These are phyloP conservation scores for Leptomonas seymouri DNA, from an alignment of 208 protist species.

Conservation along the genomic window DNA sequence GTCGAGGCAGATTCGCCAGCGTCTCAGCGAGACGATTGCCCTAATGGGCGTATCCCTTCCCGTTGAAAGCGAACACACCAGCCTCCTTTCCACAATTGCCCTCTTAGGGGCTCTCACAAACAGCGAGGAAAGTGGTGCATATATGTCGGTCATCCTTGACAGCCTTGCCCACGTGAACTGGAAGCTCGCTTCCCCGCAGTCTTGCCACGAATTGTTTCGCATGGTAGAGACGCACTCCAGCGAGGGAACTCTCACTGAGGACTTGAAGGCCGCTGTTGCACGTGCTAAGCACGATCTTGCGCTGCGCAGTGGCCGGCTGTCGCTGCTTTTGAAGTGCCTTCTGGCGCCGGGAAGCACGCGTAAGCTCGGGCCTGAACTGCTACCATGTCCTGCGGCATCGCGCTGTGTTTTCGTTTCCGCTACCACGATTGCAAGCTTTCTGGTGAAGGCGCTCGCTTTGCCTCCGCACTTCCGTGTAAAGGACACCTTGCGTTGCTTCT, in stretches of 20 bases:
- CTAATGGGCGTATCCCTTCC: constrained; percentile 49
- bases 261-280: constrained; percentile 33
- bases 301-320: constrained; percentile 59
- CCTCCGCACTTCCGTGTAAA: constrained; percentile 17
- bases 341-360: constrained; percentile 9
- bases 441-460: constrained; percentile 23
- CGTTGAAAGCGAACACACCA: constrained; percentile 23
- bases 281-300: constrained; percentile 56
- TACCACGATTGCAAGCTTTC: constrained; percentile 24
- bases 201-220: constrained; percentile 68
- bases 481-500: constrained; percentile 17
- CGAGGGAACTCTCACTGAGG: constrained; percentile 15
- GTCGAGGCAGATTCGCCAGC: constrained; percentile 56
- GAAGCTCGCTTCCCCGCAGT: constrained; percentile 40
- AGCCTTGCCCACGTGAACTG: constrained; percentile 45
- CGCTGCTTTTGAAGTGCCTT: constrained; percentile 42
- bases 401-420: constrained; percentile 13
- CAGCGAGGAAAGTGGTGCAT: constrained; percentile 23
- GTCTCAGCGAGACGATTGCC: constrained; percentile 42
- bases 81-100: constrained; percentile 42
- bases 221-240: constrained; percentile 41
- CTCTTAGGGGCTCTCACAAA: constrained; percentile 39
- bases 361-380: not conserved
- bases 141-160: constrained; percentile 52
- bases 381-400: constrained; percentile 1